Conservation (phyloP, 768 basidiomycete species). For the Punctularia strigosozonata region DNA sequence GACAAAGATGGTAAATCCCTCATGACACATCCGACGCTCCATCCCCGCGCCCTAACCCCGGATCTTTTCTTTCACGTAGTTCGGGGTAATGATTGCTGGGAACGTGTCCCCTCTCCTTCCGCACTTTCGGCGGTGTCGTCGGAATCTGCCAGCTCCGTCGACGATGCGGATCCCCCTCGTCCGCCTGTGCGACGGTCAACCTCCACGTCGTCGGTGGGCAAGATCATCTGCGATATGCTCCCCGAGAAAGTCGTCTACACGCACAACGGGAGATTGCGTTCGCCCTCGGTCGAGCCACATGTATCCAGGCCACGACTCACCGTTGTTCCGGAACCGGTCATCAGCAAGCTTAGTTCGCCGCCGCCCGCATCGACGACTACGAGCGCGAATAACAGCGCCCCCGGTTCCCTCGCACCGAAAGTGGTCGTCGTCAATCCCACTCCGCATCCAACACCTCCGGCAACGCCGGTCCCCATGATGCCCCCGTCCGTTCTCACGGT, state of each 20-base stretch:
- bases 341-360: too few species aligned
- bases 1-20: not conserved
- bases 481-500: conserved; percentile 20
- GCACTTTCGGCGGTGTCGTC: not conserved
- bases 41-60: not conserved
- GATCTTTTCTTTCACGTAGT: not conserved
- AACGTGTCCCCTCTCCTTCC: conserved; percentile 1
- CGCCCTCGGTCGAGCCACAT: conserved; percentile 19
- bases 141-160: not conserved
- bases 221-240: conserved; percentile 49
- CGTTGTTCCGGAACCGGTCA: too few species aligned
- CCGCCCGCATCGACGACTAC: conserved; percentile 9
- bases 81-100: not conserved
- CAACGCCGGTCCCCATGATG: conserved; percentile 36
- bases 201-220: conserved; percentile 23
- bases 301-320: too few species aligned
- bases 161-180: conserved; percentile 5
- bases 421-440: conserved; percentile 68
- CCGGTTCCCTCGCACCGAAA: conserved; percentile 34
- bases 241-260: conserved; percentile 25
- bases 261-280: conserved; percentile 7
- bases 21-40: not conserved
- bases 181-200: conserved; percentile 11
- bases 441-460: conserved; percentile 69
- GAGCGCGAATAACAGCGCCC: not conserved